Percentiles rank a stretch among this genome's conserved stretches.
phyloP scores from a whole-genome alignment of 139 green algal species.

The Coelastrella sp. region DNA sequence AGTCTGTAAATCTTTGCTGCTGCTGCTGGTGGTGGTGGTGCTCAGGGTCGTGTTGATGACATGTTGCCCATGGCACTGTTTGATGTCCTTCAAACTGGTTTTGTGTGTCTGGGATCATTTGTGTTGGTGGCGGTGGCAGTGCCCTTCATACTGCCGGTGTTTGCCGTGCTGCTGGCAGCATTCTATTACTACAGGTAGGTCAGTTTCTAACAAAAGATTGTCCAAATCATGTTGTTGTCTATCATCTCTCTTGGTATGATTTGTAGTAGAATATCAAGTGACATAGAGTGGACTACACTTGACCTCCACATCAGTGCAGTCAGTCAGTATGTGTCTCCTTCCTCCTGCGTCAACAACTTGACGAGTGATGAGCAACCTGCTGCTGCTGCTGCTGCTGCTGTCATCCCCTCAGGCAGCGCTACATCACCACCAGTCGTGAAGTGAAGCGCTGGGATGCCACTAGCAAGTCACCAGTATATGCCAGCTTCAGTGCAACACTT shows the following conservation, averaged over 20 bases:
- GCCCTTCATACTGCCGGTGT: constrained; percentile 81
- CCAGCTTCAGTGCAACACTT: constrained; percentile 82
- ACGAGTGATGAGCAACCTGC: too few species aligned
- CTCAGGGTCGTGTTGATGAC: constrained; percentile 48
- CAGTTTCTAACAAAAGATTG: too few species aligned
- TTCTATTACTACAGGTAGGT: constrained; percentile 64
- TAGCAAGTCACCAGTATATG: constrained; percentile 87
- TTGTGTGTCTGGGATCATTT: constrained; percentile 63
- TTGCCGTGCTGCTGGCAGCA: constrained; percentile 69
- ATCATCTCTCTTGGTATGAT: not conserved
- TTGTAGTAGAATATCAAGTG: not conserved
- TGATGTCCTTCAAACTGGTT: constrained; percentile 73
- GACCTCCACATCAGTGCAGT: not conserved
- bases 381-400: not conserved
- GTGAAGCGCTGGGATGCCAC: constrained; percentile 94
- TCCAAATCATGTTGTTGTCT: not conserved
- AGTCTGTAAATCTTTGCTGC: constrained; percentile 18
- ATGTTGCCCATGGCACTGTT: constrained; percentile 77
- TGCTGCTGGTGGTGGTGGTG: not conserved
- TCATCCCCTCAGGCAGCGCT: constrained; percentile 55
- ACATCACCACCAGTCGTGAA: constrained; percentile 84
- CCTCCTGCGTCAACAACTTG: too few species aligned
- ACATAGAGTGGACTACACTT: too few species aligned
- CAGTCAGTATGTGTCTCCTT: not conserved
- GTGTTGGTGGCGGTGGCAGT: constrained; percentile 72